These are phyloP conservation scores for Ulota crispa DNA, from an alignment of 225 moss, liverwort and hornwort genomes.

Conservation along the genomic window DNA sequence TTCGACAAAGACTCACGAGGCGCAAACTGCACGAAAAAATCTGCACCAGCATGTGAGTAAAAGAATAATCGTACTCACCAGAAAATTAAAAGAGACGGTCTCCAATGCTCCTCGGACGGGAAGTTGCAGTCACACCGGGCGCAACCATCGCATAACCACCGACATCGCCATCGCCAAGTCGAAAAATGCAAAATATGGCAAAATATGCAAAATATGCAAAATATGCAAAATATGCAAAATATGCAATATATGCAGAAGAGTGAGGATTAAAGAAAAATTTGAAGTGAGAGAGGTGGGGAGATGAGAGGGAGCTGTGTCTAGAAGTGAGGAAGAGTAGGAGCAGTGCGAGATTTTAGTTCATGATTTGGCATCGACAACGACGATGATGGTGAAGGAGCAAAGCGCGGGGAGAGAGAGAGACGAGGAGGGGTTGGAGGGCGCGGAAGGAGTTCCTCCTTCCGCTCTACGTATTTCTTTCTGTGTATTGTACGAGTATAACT, in stretches of 20 bases:
- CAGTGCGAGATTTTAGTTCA: neutral
- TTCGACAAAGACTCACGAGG: no score
- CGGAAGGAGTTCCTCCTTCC: slow-evolving; percentile 10
- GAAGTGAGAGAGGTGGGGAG: neutral
- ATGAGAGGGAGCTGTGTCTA: neutral
- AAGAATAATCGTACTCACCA: slow-evolving; percentile 9
- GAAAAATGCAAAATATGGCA: neutral
- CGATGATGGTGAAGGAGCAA: neutral
- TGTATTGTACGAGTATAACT: slow-evolving; percentile 15
- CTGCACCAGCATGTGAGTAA: neutral
- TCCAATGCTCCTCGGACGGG: neutral
- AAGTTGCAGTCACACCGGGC: neutral
- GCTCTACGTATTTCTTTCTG: neutral
- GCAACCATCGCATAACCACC: slow-evolving; percentile 8
- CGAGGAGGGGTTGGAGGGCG: slow-evolving; percentile 6
- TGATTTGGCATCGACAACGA: neutral
- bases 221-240: neutral
- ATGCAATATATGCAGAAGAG: neutral
- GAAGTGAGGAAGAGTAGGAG: neutral
- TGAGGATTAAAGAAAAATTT: neutral
- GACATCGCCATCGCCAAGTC: slow-evolving; percentile 3
- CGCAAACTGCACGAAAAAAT: slow-evolving; percentile 5
- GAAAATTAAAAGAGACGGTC: neutral
- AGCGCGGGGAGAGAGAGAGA: neutral
- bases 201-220: neutral